phyloP scores from a whole-genome alignment of 495 filamentous ascomycete genomes.

The Aspergillus asperescens region DNA sequence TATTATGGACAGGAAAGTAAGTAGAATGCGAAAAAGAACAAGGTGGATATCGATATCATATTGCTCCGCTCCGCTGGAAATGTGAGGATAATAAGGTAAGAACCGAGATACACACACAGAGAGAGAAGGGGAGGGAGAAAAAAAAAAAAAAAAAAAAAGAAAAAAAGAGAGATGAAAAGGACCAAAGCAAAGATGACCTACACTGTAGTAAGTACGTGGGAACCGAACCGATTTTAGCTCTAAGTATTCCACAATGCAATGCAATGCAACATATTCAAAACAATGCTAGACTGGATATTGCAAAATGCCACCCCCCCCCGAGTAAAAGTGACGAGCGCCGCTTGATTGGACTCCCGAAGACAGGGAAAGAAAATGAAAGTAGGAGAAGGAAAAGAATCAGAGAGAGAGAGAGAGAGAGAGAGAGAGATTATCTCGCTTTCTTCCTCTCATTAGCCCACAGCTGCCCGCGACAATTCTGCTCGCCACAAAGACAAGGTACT shows the following conservation, averaged over 20 bases:
- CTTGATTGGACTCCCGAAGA: too few species aligned
- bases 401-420: too few species aligned
- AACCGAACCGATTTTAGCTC: too few species aligned
- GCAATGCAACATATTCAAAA: not conserved
- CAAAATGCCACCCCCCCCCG: not conserved
- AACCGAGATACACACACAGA: not conserved
- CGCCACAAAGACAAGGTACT: conserved; percentile 64
- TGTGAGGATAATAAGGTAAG: not conserved
- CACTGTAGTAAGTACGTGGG: too few species aligned
- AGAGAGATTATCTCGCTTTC: conserved; percentile 18
- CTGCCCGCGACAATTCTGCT: conserved; percentile 59
- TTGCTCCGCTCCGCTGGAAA: not conserved
- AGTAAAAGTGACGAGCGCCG: too few species aligned
- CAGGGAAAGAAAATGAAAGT: not conserved
- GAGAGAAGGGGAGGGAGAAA: not conserved
- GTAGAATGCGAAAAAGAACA: not conserved
- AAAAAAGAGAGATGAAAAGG: not conserved
- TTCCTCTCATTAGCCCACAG: conserved; percentile 54
- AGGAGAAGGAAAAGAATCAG: not conserved
- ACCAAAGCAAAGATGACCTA: too few species aligned
- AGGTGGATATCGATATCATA: not conserved
- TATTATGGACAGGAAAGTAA: not conserved
- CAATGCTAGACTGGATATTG: not conserved
- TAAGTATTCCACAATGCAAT: not conserved
- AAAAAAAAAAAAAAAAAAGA: not conserved